Evolutionary conservation across 106 monocot species (phyloP).

Genomic region (Phalaenopsis aphrodite): DNA sequence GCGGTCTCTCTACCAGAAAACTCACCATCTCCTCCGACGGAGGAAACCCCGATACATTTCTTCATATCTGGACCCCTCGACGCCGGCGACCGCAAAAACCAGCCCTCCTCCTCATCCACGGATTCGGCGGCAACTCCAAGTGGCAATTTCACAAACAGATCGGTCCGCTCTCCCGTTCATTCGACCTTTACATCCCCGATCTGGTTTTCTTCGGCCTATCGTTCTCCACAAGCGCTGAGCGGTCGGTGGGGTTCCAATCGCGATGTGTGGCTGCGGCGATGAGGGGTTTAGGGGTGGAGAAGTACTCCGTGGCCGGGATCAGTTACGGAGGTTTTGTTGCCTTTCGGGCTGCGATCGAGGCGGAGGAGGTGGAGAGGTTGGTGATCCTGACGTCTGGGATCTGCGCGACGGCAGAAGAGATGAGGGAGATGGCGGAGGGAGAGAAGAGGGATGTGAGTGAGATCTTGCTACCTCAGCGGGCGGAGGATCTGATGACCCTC

Average conservation of each 20-base stretch:
- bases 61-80: slow-evolving; percentile 36
- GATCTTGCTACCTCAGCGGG: slow-evolving; percentile 37
- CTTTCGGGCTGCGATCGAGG: slow-evolving; percentile 38
- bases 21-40: neutral
- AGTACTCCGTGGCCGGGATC: slow-evolving; percentile 39
- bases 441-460: slow-evolving; percentile 46
- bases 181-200: slow-evolving; percentile 58
- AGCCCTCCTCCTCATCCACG: slow-evolving; percentile 45
- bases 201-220: slow-evolving; percentile 56
- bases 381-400: slow-evolving; percentile 48
- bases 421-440: slow-evolving; percentile 23
- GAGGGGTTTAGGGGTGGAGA: slow-evolving; percentile 24
- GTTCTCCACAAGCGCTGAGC: slow-evolving; percentile 3
- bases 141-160: slow-evolving; percentile 47
- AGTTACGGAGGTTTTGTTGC: slow-evolving; percentile 72
- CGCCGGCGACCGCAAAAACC: slow-evolving; percentile 9
- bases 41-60: neutral
- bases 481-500: slow-evolving; percentile 41
- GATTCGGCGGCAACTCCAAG: slow-evolving; percentile 52
- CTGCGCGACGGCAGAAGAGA: slow-evolving; percentile 18
- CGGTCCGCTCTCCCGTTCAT: slow-evolving; percentile 27
- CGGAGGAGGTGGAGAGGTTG: slow-evolving; percentile 26
- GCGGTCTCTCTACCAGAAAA: neutral
- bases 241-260: slow-evolving; percentile 43
- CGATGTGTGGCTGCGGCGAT: slow-evolving; percentile 36